Evolutionary conservation across 1,284 basidiomycete genomes (phyloP), one percentile per base, ranked within the genome.

Genomic region (Malassezia sp.): DNA sequence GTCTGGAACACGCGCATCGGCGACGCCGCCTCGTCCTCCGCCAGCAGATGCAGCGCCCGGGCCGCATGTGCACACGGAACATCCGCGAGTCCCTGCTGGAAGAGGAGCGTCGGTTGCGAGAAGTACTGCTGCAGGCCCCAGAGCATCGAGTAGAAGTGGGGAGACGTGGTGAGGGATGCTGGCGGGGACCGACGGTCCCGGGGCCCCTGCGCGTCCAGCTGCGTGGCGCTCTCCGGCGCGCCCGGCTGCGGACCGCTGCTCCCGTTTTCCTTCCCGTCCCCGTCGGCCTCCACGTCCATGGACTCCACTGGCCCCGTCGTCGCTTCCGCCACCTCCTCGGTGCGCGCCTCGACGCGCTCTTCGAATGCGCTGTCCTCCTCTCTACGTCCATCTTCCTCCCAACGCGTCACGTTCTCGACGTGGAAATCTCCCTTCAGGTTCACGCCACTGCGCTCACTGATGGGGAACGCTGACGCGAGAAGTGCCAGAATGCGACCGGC

Each of bases 401-500:
- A 56, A 5, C 46, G 43, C 2, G 63, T 70, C 10, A 59, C 57
- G 74, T 46, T 86, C 77, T 10, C 85, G 78, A 71, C 82, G 82
- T 73, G 71, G 53, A 73, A 74, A 23, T 86, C 84, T 46, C 88
- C 88, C 31, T 84, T 75, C 53, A 90, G 71, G 69, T 91, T 91
- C 35, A 91, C 86, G 28, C 87, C 86, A 67, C 85, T 88, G 37
- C 85, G 75, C 69, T 91, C 87, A 2, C 84, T 83, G 8, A 91
- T 72, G 4, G 85, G 84, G 62, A 89, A 90, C 1, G 87, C 84
- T 1, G 78, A 78, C 52, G 83, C 84, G 37, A 91, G 73, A 67
- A 89, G 85, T 1, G 83, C 84, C 60, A 89, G 74, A 61, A 91
- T 87, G 1, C 85, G 78, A 2, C 88, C 88, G 54, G 84, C 85